A percentile compares a stretch with the other conserved stretches of the same genome.
phyloP scores from a whole-genome alignment of 371 early-diverging fungal species.

The Zopfochytrium polystomum region DNA sequence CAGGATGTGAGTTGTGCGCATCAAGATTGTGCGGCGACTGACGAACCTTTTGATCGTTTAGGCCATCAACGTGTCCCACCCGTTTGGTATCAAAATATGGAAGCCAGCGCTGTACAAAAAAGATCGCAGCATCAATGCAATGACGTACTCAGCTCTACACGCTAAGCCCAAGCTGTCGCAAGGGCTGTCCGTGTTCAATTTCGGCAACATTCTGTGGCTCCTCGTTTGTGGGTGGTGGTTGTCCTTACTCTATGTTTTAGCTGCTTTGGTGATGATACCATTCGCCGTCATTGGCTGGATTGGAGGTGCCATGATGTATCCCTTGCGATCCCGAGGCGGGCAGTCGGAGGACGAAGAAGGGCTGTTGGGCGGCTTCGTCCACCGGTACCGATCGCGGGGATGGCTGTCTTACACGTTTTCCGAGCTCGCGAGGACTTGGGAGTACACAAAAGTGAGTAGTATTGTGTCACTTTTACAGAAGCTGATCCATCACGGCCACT shows the following conservation, averaged over 20 bases:
- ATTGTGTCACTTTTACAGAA: conserved; percentile 5
- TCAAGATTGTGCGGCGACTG: background rate
- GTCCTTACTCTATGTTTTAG: conserved; percentile 54
- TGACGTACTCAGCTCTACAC: conserved; percentile 78
- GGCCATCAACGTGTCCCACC: conserved; percentile 64
- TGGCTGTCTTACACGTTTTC: too few species aligned
- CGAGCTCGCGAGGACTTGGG: conserved; percentile 27
- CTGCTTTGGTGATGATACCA: conserved; percentile 34
- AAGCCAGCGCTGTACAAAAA: conserved; percentile 95
- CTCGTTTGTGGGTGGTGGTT: conserved; percentile 91
- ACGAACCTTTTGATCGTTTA: conserved; percentile 8
- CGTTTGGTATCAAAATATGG: conserved; percentile 95
- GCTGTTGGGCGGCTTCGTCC: too few species aligned
- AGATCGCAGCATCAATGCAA: conserved; percentile 75
- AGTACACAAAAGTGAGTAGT: conserved; percentile 29
- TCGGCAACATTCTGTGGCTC: conserved; percentile 84
- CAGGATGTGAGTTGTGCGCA: conserved; percentile 20
- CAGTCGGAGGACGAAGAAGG: too few species aligned
- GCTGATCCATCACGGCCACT: too few species aligned
- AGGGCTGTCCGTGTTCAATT: conserved; percentile 47
- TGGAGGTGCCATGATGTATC: background rate
- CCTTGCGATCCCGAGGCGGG: too few species aligned
- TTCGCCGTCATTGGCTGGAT: conserved; percentile 31
- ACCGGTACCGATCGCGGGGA: too few species aligned
- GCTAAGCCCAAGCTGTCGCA: conserved; percentile 45